Evolutionary conservation across 2,329 filamentous ascomycete species (phyloP).

Genomic region (Cladosporium sp.): DNA sequence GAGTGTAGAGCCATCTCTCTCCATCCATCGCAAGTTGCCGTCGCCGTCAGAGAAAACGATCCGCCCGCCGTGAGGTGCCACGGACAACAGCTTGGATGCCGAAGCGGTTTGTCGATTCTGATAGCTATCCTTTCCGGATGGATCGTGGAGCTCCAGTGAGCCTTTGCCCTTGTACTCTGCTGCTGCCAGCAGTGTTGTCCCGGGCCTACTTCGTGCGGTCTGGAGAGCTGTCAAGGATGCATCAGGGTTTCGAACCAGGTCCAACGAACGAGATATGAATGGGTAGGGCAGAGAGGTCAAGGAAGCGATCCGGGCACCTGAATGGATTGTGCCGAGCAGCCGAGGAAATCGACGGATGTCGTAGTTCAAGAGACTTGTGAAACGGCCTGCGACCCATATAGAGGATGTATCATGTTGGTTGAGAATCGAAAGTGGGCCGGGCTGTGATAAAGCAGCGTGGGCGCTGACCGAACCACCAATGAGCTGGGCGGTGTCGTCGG

Average conservation of each 20-base stretch:
- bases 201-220: conserved; percentile 55
- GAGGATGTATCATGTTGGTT: conserved; percentile 60
- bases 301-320: conserved; percentile 75
- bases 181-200: conserved; percentile 74
- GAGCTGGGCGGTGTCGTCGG: conserved; percentile 28
- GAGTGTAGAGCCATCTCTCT: conserved; percentile 70
- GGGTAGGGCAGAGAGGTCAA: conserved; percentile 70
- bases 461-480: conserved; percentile 37
- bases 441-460: conserved; percentile 75
- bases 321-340: conserved; percentile 77
- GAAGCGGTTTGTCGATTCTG: conserved; percentile 85
- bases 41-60: conserved; percentile 83
- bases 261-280: conserved; percentile 64
- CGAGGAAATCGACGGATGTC: conserved; percentile 83
- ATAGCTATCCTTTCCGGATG: conserved; percentile 51
- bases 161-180: conserved; percentile 93
- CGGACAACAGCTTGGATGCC: conserved; percentile 76
- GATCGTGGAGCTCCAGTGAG: conserved; percentile 81
- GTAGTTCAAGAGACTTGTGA: conserved; percentile 85
- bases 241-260: conserved; percentile 56
- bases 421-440: conserved; percentile 76
- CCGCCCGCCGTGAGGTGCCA: conserved; percentile 77
- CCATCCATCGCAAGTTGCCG: conserved; percentile 86
- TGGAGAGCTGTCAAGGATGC: conserved; percentile 54
- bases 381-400: conserved; percentile 86